Evolutionary conservation across 768 basidiomycete genomes (phyloP).

Genomic region (Daedaleopsis sinensis): DNA sequence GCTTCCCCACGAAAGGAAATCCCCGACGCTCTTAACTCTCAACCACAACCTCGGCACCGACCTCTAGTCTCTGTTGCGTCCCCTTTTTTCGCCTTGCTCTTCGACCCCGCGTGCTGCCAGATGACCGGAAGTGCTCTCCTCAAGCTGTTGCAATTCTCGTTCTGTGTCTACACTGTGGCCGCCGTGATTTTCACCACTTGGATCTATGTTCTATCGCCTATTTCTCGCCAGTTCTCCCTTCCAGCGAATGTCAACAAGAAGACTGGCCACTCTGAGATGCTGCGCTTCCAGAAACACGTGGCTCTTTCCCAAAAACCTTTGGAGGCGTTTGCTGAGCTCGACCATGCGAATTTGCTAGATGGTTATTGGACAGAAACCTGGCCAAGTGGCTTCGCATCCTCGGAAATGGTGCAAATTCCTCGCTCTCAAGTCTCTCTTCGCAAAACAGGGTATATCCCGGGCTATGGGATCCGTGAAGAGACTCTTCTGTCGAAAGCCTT

Average conservation of each 20-base stretch:
- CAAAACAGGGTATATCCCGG: not conserved
- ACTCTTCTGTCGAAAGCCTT: slow-evolving; percentile 73
- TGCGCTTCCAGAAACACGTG: not conserved
- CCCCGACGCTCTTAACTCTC: slow-evolving; percentile 5
- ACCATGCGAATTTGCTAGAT: slow-evolving; percentile 9
- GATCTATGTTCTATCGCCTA: slow-evolving; percentile 23
- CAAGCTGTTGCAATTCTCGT: slow-evolving; percentile 12
- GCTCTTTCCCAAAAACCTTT: slow-evolving; percentile 4
- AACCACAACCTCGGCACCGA: not conserved
- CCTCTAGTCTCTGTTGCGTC: not conserved
- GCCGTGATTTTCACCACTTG: slow-evolving; percentile 38
- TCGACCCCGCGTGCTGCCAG: too few species aligned
- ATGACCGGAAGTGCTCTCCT: not conserved
- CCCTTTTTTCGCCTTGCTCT: not conserved
- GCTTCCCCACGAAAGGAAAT: slow-evolving; percentile 3
- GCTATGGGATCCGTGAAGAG: slow-evolving; percentile 42
- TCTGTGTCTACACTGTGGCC: slow-evolving; percentile 27
- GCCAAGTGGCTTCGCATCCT: slow-evolving; percentile 9
- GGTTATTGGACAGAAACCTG: slow-evolving; percentile 13
- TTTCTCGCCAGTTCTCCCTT: not conserved
- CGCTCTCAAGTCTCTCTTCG: not conserved
- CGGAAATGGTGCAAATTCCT: slow-evolving; percentile 3
- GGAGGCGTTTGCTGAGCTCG: slow-evolving; percentile 9
- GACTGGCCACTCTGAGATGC: not conserved
- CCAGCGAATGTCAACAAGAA: not conserved